Percentiles rank a stretch among this genome's conserved stretches.
Evolutionary conservation across 2,329 filamentous ascomycete genomes (phyloP).

Genomic region (Aotearoamyces nothofagi): DNA sequence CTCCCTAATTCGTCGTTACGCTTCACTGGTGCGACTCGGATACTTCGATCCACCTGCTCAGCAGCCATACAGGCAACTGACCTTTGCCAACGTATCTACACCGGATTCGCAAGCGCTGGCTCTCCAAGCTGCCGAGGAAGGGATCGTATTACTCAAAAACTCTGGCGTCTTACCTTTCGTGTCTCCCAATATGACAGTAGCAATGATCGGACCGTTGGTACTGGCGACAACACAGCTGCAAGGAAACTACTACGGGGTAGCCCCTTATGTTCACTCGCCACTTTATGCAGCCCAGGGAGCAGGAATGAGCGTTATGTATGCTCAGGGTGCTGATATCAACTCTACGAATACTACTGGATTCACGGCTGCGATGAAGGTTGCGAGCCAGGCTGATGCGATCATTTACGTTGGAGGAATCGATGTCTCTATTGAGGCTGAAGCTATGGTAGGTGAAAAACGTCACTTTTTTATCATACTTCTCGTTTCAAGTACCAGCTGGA

Average conservation of each 20-base stretch:
- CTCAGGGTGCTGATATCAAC: constrained; percentile 18
- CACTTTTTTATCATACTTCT: no score
- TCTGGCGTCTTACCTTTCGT: constrained; percentile 10
- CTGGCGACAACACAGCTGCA: constrained; percentile 13
- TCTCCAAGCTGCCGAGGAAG: constrained; percentile 10
- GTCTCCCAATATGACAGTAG: constrained; percentile 6
- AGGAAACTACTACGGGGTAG: constrained; percentile 11
- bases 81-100: constrained; percentile 24
- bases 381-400: constrained; percentile 31
- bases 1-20: constrained; percentile 35
- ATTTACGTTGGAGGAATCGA: constrained; percentile 41
- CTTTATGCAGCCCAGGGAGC: constrained; percentile 30
- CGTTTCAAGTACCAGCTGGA: no score
- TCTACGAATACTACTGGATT: constrained; percentile 18
- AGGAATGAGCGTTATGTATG: constrained; percentile 23
- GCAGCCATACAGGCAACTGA: constrained; percentile 33
- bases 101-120: constrained; percentile 8
- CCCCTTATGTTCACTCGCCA: constrained; percentile 9
- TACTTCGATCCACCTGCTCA: constrained; percentile 36
- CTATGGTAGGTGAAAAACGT: no score
- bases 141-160: constrained; percentile 14
- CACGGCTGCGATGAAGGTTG: constrained; percentile 21
- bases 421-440: constrained; percentile 33
- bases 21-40: constrained; percentile 36
- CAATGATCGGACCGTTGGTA: constrained; percentile 12